Evolutionary conservation across 1,139 yeast species (phyloP), one percentile per base, ranked within the genome.

Genomic region (Suhomyces yuchorum): DNA sequence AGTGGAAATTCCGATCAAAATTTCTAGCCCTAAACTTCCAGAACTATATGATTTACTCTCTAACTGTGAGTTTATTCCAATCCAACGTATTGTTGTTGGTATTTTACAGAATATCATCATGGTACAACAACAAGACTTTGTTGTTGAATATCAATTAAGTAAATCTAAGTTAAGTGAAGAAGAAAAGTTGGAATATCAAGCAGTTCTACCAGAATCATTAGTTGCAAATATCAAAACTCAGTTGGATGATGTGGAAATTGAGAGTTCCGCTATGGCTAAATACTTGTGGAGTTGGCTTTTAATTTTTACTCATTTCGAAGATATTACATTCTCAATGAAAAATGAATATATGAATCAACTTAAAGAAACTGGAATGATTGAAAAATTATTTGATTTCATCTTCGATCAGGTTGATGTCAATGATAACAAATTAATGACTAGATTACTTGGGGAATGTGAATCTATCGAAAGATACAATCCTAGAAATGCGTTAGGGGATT

Each of bases 261-360:
- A 41, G 3, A 20, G 63, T n/a, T 51, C 55, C 15, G 57, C 55
- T 1, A 67, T 73, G 24, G 62, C 77, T 38, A 71, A 68, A 36
- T 87, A 80, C 59, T 59, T 88, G 40, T 84, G 90, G 84, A 71
- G 83, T 39, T 91, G 97, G 96, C 69, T 70, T 48, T 66, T 89
- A 48, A 64, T 87, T 0, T 76, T 87, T 54, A 71, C 70, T 26
- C 84, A 83, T 61, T 87, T 91, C 60, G 77, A 80, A 47, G 82
- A 84, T 50, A 79, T 87, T 6, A 82, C 95, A 1, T 80, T 81
- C 55, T 79, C 81, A 37, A 74, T 89, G 55, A 75, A 92, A 49
- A 77, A 80, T 41, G 73, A 77, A 41, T 87, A 86, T 57, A 75
- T 86, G 35, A 70, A 71, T 23, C 85, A 85, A 54, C 64, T 90